Evolutionary conservation across 176 grass and related monocot species (phyloP).

Genomic region (Oryza meridionalis): DNA sequence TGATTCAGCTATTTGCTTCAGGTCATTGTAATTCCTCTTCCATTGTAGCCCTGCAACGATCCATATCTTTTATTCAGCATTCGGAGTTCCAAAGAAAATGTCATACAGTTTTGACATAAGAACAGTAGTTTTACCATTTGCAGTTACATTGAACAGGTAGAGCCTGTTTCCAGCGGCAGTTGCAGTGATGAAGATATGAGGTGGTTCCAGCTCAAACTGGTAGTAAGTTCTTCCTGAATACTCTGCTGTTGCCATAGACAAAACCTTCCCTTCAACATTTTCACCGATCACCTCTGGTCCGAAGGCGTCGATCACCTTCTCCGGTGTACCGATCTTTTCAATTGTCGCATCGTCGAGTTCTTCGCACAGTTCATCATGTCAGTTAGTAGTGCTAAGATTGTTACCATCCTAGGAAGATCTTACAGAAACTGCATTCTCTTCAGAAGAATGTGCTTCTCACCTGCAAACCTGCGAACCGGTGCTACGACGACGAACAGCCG

Average conservation of each 20-base stretch:
- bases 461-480: conserved; percentile 82
- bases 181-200: conserved; percentile 90
- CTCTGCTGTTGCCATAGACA: conserved; percentile 61
- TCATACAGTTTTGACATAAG: neutral
- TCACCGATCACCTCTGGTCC: conserved; percentile 91
- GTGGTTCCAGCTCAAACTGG: conserved; percentile 87
- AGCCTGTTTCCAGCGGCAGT: conserved; percentile 91
- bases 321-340: conserved; percentile 68
- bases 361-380: neutral
- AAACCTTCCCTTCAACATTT: conserved; percentile 90
- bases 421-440: neutral
- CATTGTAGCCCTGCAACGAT: conserved; percentile 78
- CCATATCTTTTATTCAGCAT: neutral
- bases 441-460: conserved; percentile 32
- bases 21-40: conserved; percentile 92
- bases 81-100: neutral
- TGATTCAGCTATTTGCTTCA: conserved; percentile 86
- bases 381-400: neutral
- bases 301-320: conserved; percentile 82
- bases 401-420: neutral
- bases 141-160: conserved; percentile 91
- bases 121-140: conserved; percentile 57
- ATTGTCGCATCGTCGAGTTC: conserved; percentile 65
- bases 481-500: conserved; percentile 82
- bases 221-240: conserved; percentile 83